A percentile compares a stretch with the other conserved stretches of the same genome.
phyloP scores from a whole-genome alignment of 164 flowering plant genomes.

The Stephania cephalantha region DNA sequence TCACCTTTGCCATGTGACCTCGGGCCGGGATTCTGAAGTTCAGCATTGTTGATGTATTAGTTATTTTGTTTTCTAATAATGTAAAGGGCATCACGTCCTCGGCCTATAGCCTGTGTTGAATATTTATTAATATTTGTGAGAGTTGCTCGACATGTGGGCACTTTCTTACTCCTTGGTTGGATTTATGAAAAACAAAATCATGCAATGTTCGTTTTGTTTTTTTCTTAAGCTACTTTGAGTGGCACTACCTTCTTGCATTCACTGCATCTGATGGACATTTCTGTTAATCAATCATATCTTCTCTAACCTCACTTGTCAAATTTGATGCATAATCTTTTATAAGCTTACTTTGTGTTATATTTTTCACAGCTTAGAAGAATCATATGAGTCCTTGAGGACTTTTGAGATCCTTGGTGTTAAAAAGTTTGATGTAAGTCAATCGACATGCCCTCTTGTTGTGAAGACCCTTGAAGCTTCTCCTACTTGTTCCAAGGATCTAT shows the following conservation, averaged over 20 bases:
- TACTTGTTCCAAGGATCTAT: slow-evolving; percentile 51
- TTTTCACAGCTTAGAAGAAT: slow-evolving; percentile 61
- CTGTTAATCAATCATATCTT: background rate
- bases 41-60: background rate
- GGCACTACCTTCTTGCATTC: background rate
- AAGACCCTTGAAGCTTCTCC: slow-evolving; percentile 48
- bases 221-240: background rate
- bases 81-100: no score
- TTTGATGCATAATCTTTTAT: background rate
- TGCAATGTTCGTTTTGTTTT: background rate
- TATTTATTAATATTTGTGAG: background rate
- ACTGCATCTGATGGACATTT: background rate
- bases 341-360: background rate
- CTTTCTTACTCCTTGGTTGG: no score
- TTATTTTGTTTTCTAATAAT: background rate
- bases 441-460: slow-evolving; percentile 41
- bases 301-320: background rate
- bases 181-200: no score
- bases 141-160: background rate
- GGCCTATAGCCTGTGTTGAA: no score
- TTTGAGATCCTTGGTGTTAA: slow-evolving; percentile 73
- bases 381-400: slow-evolving; percentile 73
- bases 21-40: background rate
- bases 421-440: slow-evolving; percentile 30
- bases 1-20: no score